Evolutionary conservation across 352 stramenopile species (phyloP).

Genomic region (Lagenidium sp.): DNA sequence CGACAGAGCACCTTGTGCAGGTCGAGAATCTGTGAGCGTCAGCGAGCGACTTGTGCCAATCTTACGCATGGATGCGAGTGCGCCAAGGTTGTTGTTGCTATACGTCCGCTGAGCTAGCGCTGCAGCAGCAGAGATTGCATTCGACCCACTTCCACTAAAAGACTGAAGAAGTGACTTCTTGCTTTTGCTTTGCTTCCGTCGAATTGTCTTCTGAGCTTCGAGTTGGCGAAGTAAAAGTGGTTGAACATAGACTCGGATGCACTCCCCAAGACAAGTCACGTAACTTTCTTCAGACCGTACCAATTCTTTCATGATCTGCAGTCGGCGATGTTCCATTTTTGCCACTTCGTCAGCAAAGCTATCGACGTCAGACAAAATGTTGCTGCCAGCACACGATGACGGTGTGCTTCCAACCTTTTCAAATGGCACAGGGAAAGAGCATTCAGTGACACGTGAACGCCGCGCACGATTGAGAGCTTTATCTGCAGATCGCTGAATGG

Average conservation of each 20-base stretch:
- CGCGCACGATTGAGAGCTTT: conserved; percentile 49
- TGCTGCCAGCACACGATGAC: neutral
- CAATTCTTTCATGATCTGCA: conserved; percentile 78
- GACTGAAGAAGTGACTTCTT: conserved; percentile 49
- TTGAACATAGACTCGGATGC: conserved; percentile 78
- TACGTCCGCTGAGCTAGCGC: conserved; percentile 20
- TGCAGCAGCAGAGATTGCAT: conserved; percentile 18
- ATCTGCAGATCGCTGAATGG: conserved; percentile 61
- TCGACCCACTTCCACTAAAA: conserved; percentile 29
- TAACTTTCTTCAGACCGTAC: conserved; percentile 81
- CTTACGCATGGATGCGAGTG: conserved; percentile 29
- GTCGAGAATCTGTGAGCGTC: neutral
- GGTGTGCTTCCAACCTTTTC: conserved; percentile 26
- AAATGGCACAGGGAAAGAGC: conserved; percentile 27
- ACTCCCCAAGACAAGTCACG: conserved; percentile 73
- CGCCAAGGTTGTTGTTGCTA: conserved; percentile 41
- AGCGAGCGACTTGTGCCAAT: conserved; percentile 10
- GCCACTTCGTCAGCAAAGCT: conserved; percentile 28
- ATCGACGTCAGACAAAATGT: conserved; percentile 8
- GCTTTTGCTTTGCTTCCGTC: conserved; percentile 52
- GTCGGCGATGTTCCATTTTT: conserved; percentile 50
- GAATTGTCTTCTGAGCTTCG: conserved; percentile 58
- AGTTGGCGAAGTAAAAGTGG: conserved; percentile 70
- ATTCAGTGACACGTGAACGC: conserved; percentile 49
- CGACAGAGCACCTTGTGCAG: neutral